phyloP scores from a whole-genome alignment of 108 stramenopile genomes.

The Cyclotella atomus region DNA sequence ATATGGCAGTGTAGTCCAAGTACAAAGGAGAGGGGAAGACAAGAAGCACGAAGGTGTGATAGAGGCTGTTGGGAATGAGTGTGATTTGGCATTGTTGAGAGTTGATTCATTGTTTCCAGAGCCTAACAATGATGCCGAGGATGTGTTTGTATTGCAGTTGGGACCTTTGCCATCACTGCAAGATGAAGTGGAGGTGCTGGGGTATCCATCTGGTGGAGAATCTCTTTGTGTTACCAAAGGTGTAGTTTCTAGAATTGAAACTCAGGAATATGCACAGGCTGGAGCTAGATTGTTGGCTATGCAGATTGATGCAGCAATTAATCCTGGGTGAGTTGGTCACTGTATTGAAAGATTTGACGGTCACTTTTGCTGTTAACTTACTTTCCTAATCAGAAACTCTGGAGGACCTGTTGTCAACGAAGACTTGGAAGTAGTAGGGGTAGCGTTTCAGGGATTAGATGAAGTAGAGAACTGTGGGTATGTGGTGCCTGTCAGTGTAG shows the following conservation, averaged over 20 bases:
- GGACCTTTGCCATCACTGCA: slow-evolving; percentile 58
- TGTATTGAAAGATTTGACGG: background rate
- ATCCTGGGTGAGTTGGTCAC: slow-evolving; percentile 42
- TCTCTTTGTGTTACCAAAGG: slow-evolving; percentile 71
- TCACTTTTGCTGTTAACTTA: background rate
- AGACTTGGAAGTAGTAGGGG: slow-evolving; percentile 57
- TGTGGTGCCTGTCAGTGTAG: slow-evolving; percentile 63
- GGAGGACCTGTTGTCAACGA: slow-evolving; percentile 72
- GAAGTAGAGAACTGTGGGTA: slow-evolving; percentile 73
- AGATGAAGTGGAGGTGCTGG: slow-evolving; percentile 66
- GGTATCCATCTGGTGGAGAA: slow-evolving; percentile 69
- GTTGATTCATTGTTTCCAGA: slow-evolving; percentile 48
- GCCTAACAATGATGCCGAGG: background rate
- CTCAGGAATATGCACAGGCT: slow-evolving; percentile 59
- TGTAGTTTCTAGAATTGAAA: slow-evolving; percentile 72
- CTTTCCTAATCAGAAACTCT: slow-evolving; percentile 16
- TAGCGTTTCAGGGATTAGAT: slow-evolving; percentile 65
- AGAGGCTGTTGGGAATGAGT: slow-evolving; percentile 59
- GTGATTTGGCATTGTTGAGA: slow-evolving; percentile 65
- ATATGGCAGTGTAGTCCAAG: slow-evolving; percentile 61
- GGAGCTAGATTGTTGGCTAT: slow-evolving; percentile 58
- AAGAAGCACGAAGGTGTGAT: slow-evolving; percentile 51
- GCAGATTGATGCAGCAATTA: slow-evolving; percentile 80
- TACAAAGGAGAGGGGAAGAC: slow-evolving; percentile 56
- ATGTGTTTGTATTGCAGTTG: slow-evolving; percentile 34